These are phyloP conservation scores for Aegilops umbellulata DNA, from an alignment of 176 grass and related monocot species.

Conservation along the genomic window DNA sequence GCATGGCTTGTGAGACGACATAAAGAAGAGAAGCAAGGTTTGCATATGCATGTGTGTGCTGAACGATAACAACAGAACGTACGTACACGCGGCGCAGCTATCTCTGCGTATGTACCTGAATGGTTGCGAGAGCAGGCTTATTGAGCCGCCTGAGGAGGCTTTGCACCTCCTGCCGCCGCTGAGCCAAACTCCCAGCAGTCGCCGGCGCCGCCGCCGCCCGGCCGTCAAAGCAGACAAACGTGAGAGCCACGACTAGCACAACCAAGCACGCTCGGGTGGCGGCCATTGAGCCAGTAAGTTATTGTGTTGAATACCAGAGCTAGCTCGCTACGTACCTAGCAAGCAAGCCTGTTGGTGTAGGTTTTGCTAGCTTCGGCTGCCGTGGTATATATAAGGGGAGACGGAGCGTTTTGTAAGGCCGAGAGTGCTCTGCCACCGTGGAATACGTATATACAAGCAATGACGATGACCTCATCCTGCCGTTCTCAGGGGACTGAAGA, in stretches of 20 bases:
- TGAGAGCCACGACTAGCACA: background rate
- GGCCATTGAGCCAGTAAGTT: background rate
- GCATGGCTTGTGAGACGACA: too few relatives aligned
- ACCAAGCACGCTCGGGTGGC: background rate
- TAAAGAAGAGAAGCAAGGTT: too few relatives aligned
- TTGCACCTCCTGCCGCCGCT: background rate
- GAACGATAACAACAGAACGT: too few relatives aligned
- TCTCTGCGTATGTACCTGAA: background rate
- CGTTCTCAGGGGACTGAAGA: too few relatives aligned
- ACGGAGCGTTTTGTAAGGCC: too few relatives aligned
- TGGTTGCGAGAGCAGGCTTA: background rate
- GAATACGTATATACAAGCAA: too few relatives aligned
- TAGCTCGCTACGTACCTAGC: background rate
- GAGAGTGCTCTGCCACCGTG: too few relatives aligned
- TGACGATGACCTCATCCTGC: too few relatives aligned
- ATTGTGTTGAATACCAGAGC: background rate
- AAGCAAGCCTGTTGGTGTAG: background rate
- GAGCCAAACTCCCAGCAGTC: background rate
- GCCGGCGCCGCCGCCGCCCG: background rate
- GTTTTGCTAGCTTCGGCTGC: background rate
- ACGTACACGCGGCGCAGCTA: too few relatives aligned
- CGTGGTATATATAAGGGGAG: background rate
- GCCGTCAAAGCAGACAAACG: background rate
- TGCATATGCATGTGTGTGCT: too few relatives aligned
- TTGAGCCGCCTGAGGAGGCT: slow-evolving; percentile 1